Conservation (phyloP, 2,329 filamentous ascomycete genomes). For the Cytospora piceicola region DNA sequence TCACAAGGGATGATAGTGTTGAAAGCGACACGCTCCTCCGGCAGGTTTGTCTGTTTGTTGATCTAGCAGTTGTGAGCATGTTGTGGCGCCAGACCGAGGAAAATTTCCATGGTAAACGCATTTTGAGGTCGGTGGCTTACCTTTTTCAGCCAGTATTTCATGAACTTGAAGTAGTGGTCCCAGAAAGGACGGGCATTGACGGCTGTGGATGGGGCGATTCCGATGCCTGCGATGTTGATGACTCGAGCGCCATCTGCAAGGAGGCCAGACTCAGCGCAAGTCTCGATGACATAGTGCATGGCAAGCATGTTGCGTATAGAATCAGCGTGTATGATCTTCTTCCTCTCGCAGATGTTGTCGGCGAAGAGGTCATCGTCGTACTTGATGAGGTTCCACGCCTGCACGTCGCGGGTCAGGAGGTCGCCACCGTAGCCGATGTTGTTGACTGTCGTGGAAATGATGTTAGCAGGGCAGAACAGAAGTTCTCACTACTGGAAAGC, state of each 20-base stretch:
- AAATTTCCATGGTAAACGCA: neutral
- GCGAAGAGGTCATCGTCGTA: too few species aligned
- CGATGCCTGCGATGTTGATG: slow-evolving; percentile 14
- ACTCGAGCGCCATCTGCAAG: neutral
- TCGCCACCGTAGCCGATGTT: slow-evolving; percentile 5
- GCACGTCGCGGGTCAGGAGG: neutral
- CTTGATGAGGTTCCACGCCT: too few species aligned
- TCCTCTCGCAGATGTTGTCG: neutral
- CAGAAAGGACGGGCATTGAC: neutral
- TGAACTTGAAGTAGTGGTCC: neutral
- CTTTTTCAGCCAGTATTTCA: neutral
- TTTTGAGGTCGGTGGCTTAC: neutral
- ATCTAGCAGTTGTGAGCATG: neutral
- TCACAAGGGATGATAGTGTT: neutral
- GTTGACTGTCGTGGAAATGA: slow-evolving; percentile 2
- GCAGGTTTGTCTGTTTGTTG: neutral
- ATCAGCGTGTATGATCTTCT: slow-evolving; percentile 1
- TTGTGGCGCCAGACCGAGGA: neutral
- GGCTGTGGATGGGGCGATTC: neutral
- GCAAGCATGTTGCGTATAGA: slow-evolving; percentile 7
- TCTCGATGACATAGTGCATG: neutral
- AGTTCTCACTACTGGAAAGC: too few species aligned
- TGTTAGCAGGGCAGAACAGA: neutral
- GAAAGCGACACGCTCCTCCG: neutral
- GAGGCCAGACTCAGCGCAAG: neutral